phyloP scores from a whole-genome alignment of 108 stramenopile genomes.

The Discostella stelligeroides region DNA sequence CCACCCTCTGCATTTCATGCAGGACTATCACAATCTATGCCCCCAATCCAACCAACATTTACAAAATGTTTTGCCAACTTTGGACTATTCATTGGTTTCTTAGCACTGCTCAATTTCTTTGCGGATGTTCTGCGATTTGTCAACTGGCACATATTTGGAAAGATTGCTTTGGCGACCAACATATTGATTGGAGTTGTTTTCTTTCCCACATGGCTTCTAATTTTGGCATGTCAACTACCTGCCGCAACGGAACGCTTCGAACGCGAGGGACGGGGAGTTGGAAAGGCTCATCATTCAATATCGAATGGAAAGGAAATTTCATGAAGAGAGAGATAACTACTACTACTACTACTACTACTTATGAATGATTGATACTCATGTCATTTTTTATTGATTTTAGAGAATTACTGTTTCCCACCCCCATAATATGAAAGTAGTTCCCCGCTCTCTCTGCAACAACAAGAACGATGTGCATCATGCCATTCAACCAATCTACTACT shows the following conservation, averaged over 20 bases:
- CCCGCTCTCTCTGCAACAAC: too few species aligned
- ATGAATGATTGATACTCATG: too few species aligned
- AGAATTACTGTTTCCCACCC: neutral
- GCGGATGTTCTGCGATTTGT: conserved; percentile 65
- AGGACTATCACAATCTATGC: too few species aligned
- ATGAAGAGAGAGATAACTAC: conserved; percentile 14
- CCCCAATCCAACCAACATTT: conserved; percentile 45
- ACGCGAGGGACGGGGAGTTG: conserved; percentile 14
- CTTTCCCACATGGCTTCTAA: conserved; percentile 64
- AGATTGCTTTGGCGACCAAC: conserved; percentile 54
- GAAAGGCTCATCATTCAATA: neutral
- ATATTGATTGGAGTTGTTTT: conserved; percentile 56
- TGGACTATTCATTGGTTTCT: conserved; percentile 57
- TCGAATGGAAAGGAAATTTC: conserved; percentile 3
- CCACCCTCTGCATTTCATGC: too few species aligned
- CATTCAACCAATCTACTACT: too few species aligned
- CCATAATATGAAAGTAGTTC: neutral
- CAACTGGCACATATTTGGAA: conserved; percentile 48
- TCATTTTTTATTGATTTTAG: too few species aligned
- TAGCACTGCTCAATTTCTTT: conserved; percentile 64
- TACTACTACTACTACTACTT: neutral
- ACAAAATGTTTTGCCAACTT: conserved; percentile 52
- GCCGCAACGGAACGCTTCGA: conserved; percentile 42
- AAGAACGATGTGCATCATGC: too few species aligned
- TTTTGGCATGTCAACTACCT: conserved; percentile 58